Conservation (phyloP, 2,329 filamentous ascomycete species). For the Colletotrichum sp. region DNA sequence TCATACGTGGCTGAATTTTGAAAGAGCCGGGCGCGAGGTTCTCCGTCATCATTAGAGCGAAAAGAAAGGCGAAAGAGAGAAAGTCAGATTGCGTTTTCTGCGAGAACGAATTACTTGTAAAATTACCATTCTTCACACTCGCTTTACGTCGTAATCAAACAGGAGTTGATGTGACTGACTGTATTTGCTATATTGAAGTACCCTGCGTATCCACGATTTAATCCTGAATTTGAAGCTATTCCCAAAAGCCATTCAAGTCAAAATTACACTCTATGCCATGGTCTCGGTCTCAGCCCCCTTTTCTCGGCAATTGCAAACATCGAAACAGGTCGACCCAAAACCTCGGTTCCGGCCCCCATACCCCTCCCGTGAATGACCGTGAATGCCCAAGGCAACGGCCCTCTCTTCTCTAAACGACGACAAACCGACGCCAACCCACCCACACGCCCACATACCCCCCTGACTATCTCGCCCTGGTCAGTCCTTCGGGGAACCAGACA, state of each 20-base stretch:
- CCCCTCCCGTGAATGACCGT: background rate
- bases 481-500: background rate
- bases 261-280: background rate
- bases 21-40: background rate
- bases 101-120: slow-evolving; percentile 25
- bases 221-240: background rate
- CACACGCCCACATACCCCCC: background rate
- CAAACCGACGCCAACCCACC: background rate
- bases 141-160: slow-evolving; percentile 11
- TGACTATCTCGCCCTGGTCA: background rate
- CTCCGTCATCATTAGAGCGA: background rate
- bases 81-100: background rate
- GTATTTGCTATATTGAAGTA: background rate
- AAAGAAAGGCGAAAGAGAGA: background rate
- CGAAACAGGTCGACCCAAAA: background rate
- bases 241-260: background rate
- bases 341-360: background rate
- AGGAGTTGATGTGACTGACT: slow-evolving; percentile 9
- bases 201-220: background rate
- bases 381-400: slow-evolving; percentile 6
- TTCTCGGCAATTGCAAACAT: background rate
- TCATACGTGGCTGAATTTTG: background rate
- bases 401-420: background rate
- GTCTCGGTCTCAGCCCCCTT: background rate
- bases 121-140: slow-evolving; percentile 34